These are phyloP conservation scores for Blepharisma undulans DNA, from an alignment of 169 alveolate genomes.

Conservation along the genomic window DNA sequence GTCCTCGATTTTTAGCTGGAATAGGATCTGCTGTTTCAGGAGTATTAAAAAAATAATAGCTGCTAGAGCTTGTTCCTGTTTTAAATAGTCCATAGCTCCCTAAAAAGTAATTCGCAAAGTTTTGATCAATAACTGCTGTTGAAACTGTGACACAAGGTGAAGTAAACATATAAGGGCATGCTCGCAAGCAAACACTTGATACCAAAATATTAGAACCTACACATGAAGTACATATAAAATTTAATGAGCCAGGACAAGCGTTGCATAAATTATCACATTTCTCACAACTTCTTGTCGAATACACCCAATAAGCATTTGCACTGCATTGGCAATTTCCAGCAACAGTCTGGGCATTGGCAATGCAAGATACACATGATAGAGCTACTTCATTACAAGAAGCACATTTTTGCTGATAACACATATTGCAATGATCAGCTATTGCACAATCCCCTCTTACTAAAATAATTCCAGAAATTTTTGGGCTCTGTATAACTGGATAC, in stretches of 20 bases:
- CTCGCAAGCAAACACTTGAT: neutral
- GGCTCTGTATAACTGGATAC: too few relatives aligned
- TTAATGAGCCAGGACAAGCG: neutral
- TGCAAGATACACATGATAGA: neutral
- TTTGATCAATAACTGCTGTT: neutral
- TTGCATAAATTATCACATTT: neutral
- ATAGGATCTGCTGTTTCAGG: conserved; percentile 18
- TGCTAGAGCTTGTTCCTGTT: neutral
- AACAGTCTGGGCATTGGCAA: neutral
- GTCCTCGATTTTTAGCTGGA: conserved; percentile 8
- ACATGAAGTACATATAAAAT: neutral
- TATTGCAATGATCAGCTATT: neutral
- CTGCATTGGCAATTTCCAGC: too few relatives aligned
- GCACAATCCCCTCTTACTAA: neutral
- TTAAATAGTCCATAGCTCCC: neutral
- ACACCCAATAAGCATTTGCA: neutral
- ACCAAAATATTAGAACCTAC: neutral
- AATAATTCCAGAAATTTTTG: neutral
- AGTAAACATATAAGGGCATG: neutral
- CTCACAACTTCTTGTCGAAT: neutral
- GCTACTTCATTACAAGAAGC: neutral
- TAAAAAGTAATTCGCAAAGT: neutral
- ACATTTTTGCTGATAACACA: neutral
- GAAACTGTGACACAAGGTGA: neutral
- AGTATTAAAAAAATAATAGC: conserved; percentile 5